Evolutionary conservation across 2,329 filamentous ascomycete genomes (phyloP), one percentile per base, ranked within the genome.

Genomic region (Hymenotorrendiella dingleyae): DNA sequence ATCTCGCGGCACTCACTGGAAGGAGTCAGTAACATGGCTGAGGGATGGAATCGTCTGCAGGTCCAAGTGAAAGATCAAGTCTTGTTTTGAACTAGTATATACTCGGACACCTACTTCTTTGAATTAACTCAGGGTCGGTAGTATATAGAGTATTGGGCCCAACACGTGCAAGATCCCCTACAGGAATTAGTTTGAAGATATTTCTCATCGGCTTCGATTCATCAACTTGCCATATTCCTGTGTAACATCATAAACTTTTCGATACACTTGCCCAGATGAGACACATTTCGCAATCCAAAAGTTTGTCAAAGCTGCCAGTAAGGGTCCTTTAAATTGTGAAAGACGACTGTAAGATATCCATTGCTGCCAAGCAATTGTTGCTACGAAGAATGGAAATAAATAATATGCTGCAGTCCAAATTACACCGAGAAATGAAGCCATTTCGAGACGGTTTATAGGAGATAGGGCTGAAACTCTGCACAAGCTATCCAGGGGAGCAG

Each of bases 101-200:
- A n/a, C n/a, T n/a, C 24, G 23, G 12, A 24, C 11, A 33, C 38
- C 33, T 11, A 40, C 38, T 40, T n/a, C 50, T 42, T 20, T 47
- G 44, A 6, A 54, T 28, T 4, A 56, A 14, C 10, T 53, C 52
- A 4, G 52, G 44, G 32, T 54, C 47, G 17, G 47, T 46, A 11
- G 53, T 55, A 8, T 57, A 23, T 9, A 58, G 42, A n/a, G 48
- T 37, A 43, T 58, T 55, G 0, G 55, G 57, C 8, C 53, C 56
- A 44, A 58, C 48, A 7, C 55, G 47, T 17, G 48, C 53, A 6
- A 55, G 36, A 6, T 28, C 35, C 6, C 42, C 42, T 44, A n/a
- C 11, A 11, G 10, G n/a, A 11, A 12, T n/a, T 28, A 14, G 17
- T 22, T 30, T 16, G 9, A 42, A 16, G 16, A 8, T 16, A n/a